Evolutionary conservation across 805 yeast species (phyloP).

Genomic region (Wickerhamiella parazyma): DNA sequence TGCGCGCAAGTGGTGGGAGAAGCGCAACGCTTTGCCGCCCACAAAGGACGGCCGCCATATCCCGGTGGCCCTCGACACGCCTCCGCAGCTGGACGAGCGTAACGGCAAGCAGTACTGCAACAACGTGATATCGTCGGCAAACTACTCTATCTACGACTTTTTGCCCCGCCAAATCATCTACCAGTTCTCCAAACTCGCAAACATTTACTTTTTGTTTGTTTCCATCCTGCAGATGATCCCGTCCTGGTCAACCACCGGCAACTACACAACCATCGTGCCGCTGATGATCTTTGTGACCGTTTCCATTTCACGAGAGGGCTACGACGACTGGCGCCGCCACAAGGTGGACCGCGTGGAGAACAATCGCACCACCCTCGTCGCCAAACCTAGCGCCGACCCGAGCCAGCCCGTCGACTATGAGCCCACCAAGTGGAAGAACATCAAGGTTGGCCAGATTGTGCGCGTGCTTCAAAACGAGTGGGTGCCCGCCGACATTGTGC

Average conservation of each 20-base stretch:
- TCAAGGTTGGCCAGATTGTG: slow-evolving; percentile 80
- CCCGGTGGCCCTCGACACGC: slow-evolving; percentile 35
- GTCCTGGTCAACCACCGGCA: slow-evolving; percentile 94
- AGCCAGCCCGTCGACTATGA: slow-evolving; percentile 20
- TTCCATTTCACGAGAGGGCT: slow-evolving; percentile 85
- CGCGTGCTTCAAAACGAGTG: slow-evolving; percentile 68
- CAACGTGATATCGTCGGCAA: slow-evolving; percentile 72
- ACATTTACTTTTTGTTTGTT: slow-evolving; percentile 75
- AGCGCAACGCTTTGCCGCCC: slow-evolving; percentile 27
- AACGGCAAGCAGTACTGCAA: slow-evolving; percentile 43
- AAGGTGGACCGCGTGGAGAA: slow-evolving; percentile 77
- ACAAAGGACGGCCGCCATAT: slow-evolving; percentile 60
- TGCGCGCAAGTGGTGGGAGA: slow-evolving; percentile 13
- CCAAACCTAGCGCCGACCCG: slow-evolving; percentile 14
- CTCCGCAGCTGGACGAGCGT: slow-evolving; percentile 47
- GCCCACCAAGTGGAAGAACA: slow-evolving; percentile 50
- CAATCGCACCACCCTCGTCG: slow-evolving; percentile 35
- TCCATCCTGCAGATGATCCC: slow-evolving; percentile 94
- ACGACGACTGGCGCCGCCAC: slow-evolving; percentile 83
- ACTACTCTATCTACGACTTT: slow-evolving; percentile 68
- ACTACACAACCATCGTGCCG: slow-evolving; percentile 86
- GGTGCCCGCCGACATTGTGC: slow-evolving; percentile 82
- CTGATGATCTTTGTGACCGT: slow-evolving; percentile 72
- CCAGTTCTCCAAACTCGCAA: slow-evolving; percentile 88
- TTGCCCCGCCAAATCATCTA: slow-evolving; percentile 79